These are phyloP conservation scores for Pythium diclinum DNA, from an alignment of 352 stramenopile genomes.

Conservation along the genomic window DNA sequence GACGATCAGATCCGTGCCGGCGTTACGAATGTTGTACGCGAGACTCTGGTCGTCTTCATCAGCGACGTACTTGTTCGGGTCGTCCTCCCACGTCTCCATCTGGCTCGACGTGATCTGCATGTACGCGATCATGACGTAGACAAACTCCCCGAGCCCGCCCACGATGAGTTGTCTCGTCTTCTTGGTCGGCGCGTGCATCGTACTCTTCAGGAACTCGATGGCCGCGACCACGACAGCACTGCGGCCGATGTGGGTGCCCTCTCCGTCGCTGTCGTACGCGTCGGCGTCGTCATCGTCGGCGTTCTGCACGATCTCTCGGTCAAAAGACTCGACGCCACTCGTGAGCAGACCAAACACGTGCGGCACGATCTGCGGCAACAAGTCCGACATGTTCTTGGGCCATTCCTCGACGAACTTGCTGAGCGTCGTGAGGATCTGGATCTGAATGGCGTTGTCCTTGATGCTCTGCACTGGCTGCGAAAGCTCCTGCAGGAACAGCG, in stretches of 20 bases:
- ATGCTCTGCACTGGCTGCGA: conserved; percentile 35
- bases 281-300: conserved; percentile 45
- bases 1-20: conserved; percentile 54
- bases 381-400: conserved; percentile 74
- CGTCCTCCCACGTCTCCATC: conserved; percentile 70
- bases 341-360: conserved; percentile 61
- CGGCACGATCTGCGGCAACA: conserved; percentile 72
- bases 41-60: conserved; percentile 84
- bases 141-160: conserved; percentile 54
- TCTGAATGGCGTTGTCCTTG: conserved; percentile 70
- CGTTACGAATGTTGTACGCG: conserved; percentile 76
- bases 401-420: conserved; percentile 81
- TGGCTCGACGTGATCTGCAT: conserved; percentile 82
- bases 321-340: conserved; percentile 42
- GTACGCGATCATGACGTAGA: conserved; percentile 79
- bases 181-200: conserved; percentile 73
- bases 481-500: conserved; percentile 59
- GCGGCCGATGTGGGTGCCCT: conserved; percentile 58
- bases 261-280: conserved; percentile 75
- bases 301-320: conserved; percentile 56
- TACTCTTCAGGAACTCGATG: conserved; percentile 73
- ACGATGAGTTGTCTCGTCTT: conserved; percentile 69
- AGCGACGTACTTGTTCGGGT: conserved; percentile 82
- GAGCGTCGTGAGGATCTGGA: conserved; percentile 71
- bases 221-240: conserved; percentile 67